phyloP scores from a whole-genome alignment of 331 rosid species.

The Phaseolus coccineus region DNA sequence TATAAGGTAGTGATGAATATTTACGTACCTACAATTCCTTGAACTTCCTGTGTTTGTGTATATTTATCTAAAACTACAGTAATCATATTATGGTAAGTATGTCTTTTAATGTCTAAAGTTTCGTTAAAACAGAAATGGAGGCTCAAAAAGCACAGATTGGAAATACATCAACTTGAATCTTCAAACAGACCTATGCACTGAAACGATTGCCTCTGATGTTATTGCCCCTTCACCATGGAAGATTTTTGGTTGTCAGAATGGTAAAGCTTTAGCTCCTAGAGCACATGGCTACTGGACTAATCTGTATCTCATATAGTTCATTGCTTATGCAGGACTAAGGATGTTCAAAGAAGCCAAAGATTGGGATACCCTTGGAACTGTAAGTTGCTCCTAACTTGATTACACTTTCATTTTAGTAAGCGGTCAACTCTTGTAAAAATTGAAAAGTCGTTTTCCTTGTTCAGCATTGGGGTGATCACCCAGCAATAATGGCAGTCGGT shows the following conservation, averaged over 20 bases:
- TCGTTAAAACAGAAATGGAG: slow-evolving; percentile 62
- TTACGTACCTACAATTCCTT: background rate
- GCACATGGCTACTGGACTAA: slow-evolving; percentile 29
- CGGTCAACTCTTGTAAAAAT: background rate
- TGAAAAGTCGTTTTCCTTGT: slow-evolving; percentile 26
- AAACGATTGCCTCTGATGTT: slow-evolving; percentile 81
- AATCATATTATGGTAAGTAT: background rate
- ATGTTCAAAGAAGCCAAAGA: slow-evolving; percentile 87
- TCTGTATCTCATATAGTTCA: slow-evolving; percentile 30
- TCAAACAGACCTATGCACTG: slow-evolving; percentile 55
- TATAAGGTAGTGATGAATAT: slow-evolving; percentile 16
- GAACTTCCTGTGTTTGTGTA: background rate
- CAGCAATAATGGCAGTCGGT: slow-evolving; percentile 95
- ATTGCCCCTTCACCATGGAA: slow-evolving; percentile 93
- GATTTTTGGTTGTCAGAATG: slow-evolving; percentile 92
- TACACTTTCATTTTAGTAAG: slow-evolving; percentile 4
- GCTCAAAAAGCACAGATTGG: slow-evolving; percentile 54
- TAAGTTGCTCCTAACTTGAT: slow-evolving; percentile 45
- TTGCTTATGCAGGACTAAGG: slow-evolving; percentile 71
- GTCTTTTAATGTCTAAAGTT: slow-evolving; percentile 25
- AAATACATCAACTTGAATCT: slow-evolving; percentile 61
- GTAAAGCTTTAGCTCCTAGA: slow-evolving; percentile 53
- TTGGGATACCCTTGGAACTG: slow-evolving; percentile 69
- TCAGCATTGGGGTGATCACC: slow-evolving; percentile 88
- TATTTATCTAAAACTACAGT: background rate